These are phyloP conservation scores for Dalbergia oliveri DNA, from an alignment of 306 rosid species.

Conservation along the genomic window DNA sequence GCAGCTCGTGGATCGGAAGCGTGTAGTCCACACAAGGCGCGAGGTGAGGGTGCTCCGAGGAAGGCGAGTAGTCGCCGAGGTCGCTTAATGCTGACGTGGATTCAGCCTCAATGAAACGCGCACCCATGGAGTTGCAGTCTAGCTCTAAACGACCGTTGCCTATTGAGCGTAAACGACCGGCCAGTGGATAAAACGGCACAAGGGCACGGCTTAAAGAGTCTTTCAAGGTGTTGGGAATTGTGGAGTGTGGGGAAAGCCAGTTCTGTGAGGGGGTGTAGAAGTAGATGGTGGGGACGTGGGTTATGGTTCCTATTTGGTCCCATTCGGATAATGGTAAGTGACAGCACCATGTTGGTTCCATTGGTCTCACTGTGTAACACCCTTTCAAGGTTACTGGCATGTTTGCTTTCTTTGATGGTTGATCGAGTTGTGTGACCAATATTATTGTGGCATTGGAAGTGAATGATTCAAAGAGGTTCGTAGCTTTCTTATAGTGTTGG, in stretches of 20 bases:
- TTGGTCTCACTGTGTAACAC: constrained; percentile 49
- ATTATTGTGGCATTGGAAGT: too few species aligned
- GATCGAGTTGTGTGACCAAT: background rate
- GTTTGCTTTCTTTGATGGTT: background rate
- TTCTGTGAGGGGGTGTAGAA: constrained; percentile 49
- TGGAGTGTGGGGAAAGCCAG: background rate
- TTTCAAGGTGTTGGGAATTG: constrained; percentile 50
- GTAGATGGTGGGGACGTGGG: constrained; percentile 62
- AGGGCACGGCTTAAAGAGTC: constrained; percentile 57
- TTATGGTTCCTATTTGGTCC: constrained; percentile 63
- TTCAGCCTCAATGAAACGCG: constrained; percentile 60
- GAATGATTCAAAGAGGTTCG: background rate
- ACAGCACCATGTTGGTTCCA: constrained; percentile 55
- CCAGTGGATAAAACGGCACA: constrained; percentile 70
- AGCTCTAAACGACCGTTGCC: constrained; percentile 60
- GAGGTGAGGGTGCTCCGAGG: constrained; percentile 32
- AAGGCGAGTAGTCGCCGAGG: constrained; percentile 52
- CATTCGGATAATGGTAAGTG: constrained; percentile 54
- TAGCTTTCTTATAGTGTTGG: background rate
- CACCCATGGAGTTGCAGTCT: constrained; percentile 64
- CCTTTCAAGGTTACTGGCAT: constrained; percentile 56
- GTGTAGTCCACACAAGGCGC: constrained; percentile 55
- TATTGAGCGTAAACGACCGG: constrained; percentile 65
- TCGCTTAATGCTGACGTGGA: constrained; percentile 44
- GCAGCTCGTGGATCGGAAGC: constrained; percentile 58